Evolutionary conservation across 176 grass and related monocot genomes (phyloP), one percentile per base, ranked within the genome.

Genomic region (Alopecurus myosuroides): DNA sequence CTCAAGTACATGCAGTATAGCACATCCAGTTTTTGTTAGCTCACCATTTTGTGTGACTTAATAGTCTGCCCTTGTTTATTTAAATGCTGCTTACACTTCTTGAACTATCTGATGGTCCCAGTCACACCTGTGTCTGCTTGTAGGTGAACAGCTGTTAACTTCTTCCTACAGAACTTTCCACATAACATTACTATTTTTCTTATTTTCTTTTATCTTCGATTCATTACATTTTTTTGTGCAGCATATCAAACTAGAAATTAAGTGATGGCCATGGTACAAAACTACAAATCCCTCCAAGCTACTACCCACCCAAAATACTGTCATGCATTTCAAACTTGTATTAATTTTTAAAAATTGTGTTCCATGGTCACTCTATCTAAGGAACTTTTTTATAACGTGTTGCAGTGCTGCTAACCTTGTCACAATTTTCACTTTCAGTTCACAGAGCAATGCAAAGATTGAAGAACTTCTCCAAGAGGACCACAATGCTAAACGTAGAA

Each of bases 391-490:
- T 63, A 45, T 33, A 60, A n/a, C 49, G 6, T 50, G 10, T 51
- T 84, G 49, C 76, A 85, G 9, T 69, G 4, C 75, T 84, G 58
- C 41, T 90, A 82, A 86, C n/a, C 6, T 25, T 45, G 9, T 74
- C 82, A 34, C 49, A 51, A 56, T 80, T 74, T 13, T 76, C 33
- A 15, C 31, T 76, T 62, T 11, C 77, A 99, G 97, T 79, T 84
- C 85, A 65, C 94, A 95, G 85, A 94, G 76, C 84, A 94, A 87
- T 74, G 88, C 81, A 40, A 95, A 85, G 89, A 99, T 94, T 53
- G 97, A 99, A 87, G 97, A 96, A 85, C 90, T 99, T 60, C 90
- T 96, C 68, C 88, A 90, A 85, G 97, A 96, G 76, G 97, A 99
- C 78, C 93, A 94, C 70, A 96, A 94, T 81, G 93, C 91, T 56